phyloP scores from a whole-genome alignment of 495 filamentous ascomycete species.

The Patellaria atrata region DNA sequence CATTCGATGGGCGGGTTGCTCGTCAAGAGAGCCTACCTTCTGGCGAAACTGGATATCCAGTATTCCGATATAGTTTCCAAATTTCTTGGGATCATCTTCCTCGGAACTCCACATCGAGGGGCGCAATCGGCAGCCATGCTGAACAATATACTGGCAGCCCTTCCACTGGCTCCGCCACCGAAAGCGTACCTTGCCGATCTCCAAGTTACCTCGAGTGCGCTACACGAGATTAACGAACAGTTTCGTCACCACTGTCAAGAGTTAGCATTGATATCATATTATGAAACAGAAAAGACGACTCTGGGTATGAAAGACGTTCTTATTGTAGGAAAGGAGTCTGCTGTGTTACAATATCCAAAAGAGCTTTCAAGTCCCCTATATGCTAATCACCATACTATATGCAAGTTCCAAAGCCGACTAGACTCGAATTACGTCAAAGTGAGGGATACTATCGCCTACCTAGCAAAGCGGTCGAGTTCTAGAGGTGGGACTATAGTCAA shows the following conservation, averaged over 20 bases:
- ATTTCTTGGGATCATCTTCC: no score
- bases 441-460: background rate
- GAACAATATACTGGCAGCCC: constrained; percentile 28
- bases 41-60: no score
- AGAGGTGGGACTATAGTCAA: background rate
- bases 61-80: no score
- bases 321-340: constrained; percentile 8
- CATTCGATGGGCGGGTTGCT: constrained; percentile 27
- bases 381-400: constrained; percentile 6
- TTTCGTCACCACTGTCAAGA: constrained; percentile 7
- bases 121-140: constrained; percentile 32
- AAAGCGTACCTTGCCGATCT: constrained; percentile 7
- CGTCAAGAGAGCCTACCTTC: constrained; percentile 29
- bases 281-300: constrained; percentile 1
- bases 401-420: background rate
- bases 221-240: constrained; percentile 4
- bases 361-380: constrained; percentile 1
- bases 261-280: constrained; percentile 2
- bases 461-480: no score
- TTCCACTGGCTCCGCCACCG: constrained; percentile 5
- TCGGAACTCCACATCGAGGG: constrained; percentile 39
- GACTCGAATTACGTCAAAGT: constrained; percentile 3
- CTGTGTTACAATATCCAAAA: constrained; percentile 5
- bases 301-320: background rate
- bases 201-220: background rate